Evolutionary conservation across 306 rosid species (phyloP), one percentile per base, ranked within the genome.

Genomic region (Castanea crenata): DNA sequence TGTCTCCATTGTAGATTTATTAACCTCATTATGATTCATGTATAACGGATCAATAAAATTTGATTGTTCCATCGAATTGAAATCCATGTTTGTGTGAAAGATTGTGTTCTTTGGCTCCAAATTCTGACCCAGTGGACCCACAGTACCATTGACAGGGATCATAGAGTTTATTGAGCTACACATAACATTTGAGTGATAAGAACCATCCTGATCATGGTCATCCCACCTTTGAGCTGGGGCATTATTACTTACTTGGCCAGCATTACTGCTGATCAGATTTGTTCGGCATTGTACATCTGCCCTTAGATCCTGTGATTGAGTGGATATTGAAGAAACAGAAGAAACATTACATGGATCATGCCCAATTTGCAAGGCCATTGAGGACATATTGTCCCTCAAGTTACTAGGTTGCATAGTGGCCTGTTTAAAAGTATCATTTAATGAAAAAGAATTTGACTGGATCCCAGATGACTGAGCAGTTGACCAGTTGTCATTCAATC

Each of bases 181-280:
- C 72, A 83, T 76, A 76, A 68, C 46, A 82, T 84, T 87, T 64
- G 92, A 80, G 68, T 61, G 87, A 80, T 78, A 89, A 59, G 85
- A 19, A 76, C 87, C 83, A 73, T 84, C 90, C 77, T 79, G 87
- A 84, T 81, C 87, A 55, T 78, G 90, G 51, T 83, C 86, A 79
- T 83, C 89, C 99, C 99, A 95, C 35, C 85, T 92, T 49, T 78
- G 91, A 84, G 84, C 58, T 13, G 81, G 85, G 41, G 79, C 80
- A 75, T 85, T 86, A n/a, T 78, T 59, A 74, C 81, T 82, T 41
- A 84, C 67, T 54, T 80, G 86, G 65, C 76, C 86, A 27, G 76
- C 34, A 73, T 76, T 61, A 78, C 69, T 86, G 69, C 78, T 74
- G 35, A 87, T 74, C 52, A 74, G 71, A 58, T 83, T 65, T 71